phyloP scores from a whole-genome alignment of 805 yeast species.

The Candida quercuum region DNA sequence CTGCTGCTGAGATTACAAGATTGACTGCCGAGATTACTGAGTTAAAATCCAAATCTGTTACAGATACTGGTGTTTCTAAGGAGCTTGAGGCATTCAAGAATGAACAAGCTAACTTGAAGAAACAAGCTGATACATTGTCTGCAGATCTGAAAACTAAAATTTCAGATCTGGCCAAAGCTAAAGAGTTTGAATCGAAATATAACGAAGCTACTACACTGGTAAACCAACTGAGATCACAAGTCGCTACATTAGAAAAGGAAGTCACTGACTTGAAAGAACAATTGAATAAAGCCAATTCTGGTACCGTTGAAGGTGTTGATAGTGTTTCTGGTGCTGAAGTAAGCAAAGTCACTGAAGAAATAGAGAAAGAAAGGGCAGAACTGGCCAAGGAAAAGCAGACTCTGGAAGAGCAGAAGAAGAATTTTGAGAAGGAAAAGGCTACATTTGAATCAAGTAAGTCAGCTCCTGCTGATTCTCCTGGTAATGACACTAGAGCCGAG shows the following conservation, averaged over 20 bases:
- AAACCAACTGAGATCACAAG: conserved; percentile 26
- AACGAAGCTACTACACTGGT: conserved; percentile 28
- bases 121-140: neutral
- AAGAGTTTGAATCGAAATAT: conserved; percentile 33
- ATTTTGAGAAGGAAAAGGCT: conserved; percentile 15
- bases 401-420: neutral
- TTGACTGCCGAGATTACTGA: conserved; percentile 5
- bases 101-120: neutral
- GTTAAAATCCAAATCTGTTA: neutral
- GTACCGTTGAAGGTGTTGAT: conserved; percentile 8
- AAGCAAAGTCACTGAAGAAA: conserved; percentile 13
- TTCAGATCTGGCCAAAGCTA: conserved; percentile 24
- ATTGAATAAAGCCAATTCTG: conserved; percentile 1
- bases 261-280: conserved; percentile 8
- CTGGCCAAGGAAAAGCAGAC: too few relatives aligned
- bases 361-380: conserved; percentile 18
- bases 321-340: conserved; percentile 1
- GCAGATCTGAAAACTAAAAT: conserved; percentile 19
- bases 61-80: neutral
- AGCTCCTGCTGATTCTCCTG: neutral
- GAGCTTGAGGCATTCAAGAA: conserved; percentile 9
- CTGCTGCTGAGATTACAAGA: conserved; percentile 4
- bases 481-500: conserved; percentile 1
- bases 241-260: conserved; percentile 11
- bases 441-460: conserved; percentile 4